Conservation (phyloP, 2,329 filamentous ascomycete genomes). For the Xylariaceae sp. region DNA sequence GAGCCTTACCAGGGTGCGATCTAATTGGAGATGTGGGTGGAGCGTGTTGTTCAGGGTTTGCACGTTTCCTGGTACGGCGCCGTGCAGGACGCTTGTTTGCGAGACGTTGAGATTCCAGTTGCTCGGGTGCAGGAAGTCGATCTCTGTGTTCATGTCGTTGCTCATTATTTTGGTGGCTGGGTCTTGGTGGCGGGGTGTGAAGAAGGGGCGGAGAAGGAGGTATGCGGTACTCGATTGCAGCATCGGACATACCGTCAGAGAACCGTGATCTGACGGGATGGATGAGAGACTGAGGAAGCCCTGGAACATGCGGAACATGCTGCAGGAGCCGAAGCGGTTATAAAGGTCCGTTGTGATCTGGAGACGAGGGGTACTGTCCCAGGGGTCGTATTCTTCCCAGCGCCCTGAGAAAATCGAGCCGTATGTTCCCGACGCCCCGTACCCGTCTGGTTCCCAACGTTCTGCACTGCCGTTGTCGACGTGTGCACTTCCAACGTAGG, state of each 20-base stretch:
- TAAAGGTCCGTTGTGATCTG: slow-evolving; percentile 70
- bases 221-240: slow-evolving; percentile 73
- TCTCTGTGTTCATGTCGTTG: slow-evolving; percentile 23
- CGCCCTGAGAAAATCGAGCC: slow-evolving; percentile 64
- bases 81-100: slow-evolving; percentile 59
- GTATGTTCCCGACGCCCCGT: slow-evolving; percentile 64
- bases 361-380: slow-evolving; percentile 67
- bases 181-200: slow-evolving; percentile 47
- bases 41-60: slow-evolving; percentile 61
- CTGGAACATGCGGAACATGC: slow-evolving; percentile 82
- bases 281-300: slow-evolving; percentile 79
- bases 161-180: slow-evolving; percentile 24
- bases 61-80: slow-evolving; percentile 60
- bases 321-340: slow-evolving; percentile 72
- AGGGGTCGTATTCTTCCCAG: slow-evolving; percentile 80
- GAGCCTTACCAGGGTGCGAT: slow-evolving; percentile 63
- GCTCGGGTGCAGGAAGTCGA: slow-evolving; percentile 43
- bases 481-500: slow-evolving; percentile 66
- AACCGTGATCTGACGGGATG: slow-evolving; percentile 68
- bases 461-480: slow-evolving; percentile 71
- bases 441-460: slow-evolving; percentile 67
- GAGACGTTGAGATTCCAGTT: slow-evolving; percentile 53
- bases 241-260: slow-evolving; percentile 74
- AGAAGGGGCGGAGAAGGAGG: slow-evolving; percentile 77
- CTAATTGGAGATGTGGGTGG: slow-evolving; percentile 65